These are phyloP conservation scores for Murraya paniculata DNA, from an alignment of 345 rosid genomes.

Conservation along the genomic window DNA sequence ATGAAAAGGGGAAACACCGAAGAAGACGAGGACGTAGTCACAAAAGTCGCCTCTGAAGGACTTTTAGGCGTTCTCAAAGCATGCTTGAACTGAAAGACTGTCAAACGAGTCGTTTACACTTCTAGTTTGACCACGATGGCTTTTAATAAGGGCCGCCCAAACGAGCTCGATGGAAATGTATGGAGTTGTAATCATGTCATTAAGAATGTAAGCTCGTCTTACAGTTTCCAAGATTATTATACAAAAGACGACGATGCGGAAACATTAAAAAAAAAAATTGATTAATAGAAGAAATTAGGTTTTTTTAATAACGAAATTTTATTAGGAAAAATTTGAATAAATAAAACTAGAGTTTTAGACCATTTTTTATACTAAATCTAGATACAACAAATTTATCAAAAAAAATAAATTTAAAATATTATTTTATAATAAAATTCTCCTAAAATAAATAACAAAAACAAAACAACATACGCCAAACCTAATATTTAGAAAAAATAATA, in stretches of 20 bases:
- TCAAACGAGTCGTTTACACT: conserved; percentile 58
- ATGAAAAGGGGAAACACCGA: conserved; percentile 15
- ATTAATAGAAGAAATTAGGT: too few species aligned
- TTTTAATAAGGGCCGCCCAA: neutral
- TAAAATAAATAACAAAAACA: too few species aligned
- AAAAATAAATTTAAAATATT: too few species aligned
- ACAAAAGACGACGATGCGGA: conserved; percentile 24
- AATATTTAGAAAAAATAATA: too few species aligned
- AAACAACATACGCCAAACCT: too few species aligned
- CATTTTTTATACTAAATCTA: too few species aligned
- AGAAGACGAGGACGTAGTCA: conserved; percentile 44
- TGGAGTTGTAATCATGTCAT: conserved; percentile 33
- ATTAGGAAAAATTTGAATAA: too few species aligned
- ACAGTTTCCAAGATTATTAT: conserved; percentile 37
- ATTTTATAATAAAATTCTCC: too few species aligned
- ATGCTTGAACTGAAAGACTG: conserved; percentile 49
- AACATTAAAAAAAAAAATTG: too few species aligned
- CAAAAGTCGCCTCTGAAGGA: conserved; percentile 48
- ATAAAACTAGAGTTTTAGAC: too few species aligned
- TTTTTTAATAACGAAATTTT: too few species aligned
- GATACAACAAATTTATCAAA: too few species aligned
- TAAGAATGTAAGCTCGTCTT: conserved; percentile 27
- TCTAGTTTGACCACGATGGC: conserved; percentile 32
- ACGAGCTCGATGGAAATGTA: conserved; percentile 29
- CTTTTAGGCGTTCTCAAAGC: conserved; percentile 45